Percentiles rank a stretch among this genome's conserved stretches.
These are phyloP conservation scores for Russula earlei DNA, from an alignment of 768 basidiomycete species.

Conservation along the genomic window DNA sequence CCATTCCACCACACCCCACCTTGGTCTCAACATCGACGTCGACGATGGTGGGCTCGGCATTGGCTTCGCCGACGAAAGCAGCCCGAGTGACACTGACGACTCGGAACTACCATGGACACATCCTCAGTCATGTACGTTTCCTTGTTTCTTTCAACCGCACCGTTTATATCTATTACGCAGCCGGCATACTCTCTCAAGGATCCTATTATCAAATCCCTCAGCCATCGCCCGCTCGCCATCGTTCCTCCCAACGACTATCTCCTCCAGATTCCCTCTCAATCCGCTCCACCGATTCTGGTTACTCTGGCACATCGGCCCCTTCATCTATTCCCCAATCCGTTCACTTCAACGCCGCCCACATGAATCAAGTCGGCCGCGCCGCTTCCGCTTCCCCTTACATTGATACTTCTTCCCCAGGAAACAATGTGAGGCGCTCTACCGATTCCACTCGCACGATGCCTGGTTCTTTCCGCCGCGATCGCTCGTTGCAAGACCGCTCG, in stretches of 20 bases:
- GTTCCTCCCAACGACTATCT: conserved; percentile 13
- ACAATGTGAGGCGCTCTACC: conserved; percentile 46
- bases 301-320: conserved; percentile 20
- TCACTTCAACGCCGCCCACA: conserved; percentile 47
- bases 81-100: conserved; percentile 38
- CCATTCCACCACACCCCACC: conserved; percentile 29
- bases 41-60: conserved; percentile 51
- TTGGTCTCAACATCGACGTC: conserved; percentile 39
- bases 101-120: conserved; percentile 50
- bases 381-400: conserved; percentile 33
- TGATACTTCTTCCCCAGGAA: conserved; percentile 24
- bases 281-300: conserved; percentile 31
- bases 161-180: not conserved
- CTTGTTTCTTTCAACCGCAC: not conserved
- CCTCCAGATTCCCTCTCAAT: conserved; percentile 31
- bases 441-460: conserved; percentile 62
- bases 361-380: conserved; percentile 14
- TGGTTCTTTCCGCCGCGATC: conserved; percentile 49
- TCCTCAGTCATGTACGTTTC: conserved; percentile 14
- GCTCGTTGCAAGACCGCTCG: conserved; percentile 55
- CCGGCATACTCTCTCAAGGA: conserved; percentile 2
- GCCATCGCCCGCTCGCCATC: conserved; percentile 18
- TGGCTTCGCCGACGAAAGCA: conserved; percentile 38
- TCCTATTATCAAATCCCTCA: conserved; percentile 5
- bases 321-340: conserved; percentile 39